Evolutionary conservation across 2,329 filamentous ascomycete species (phyloP).

Genomic region (Penicillium rolfsii): DNA sequence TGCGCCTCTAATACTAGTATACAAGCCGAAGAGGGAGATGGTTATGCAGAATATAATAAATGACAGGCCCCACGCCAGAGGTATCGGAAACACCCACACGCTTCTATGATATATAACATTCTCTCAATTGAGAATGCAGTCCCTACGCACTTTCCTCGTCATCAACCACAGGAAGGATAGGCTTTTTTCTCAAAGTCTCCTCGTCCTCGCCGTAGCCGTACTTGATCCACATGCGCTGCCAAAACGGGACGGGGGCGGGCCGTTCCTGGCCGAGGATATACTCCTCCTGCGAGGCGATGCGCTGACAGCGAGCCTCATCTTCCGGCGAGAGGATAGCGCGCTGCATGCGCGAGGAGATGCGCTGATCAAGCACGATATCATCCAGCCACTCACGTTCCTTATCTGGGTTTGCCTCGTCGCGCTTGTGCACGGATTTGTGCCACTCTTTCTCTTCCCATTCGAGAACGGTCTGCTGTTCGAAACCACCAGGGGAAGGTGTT

Average conservation of each 20-base stretch:
- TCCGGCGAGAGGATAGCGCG: slow-evolving; percentile 71
- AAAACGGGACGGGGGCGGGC: slow-evolving; percentile 40
- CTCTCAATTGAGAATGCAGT: slow-evolving; percentile 4
- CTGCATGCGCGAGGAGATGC: slow-evolving; percentile 78
- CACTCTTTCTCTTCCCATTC: slow-evolving; percentile 76
- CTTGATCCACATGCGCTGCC: slow-evolving; percentile 45
- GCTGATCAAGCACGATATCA: slow-evolving; percentile 72
- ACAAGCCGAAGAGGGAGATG: slow-evolving; percentile 27
- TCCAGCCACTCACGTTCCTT: slow-evolving; percentile 76
- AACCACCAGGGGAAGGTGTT: slow-evolving; percentile 25
- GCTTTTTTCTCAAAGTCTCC: slow-evolving; percentile 42
- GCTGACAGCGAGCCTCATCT: slow-evolving; percentile 68
- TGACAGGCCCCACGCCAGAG: slow-evolving; percentile 17
- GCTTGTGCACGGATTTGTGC: slow-evolving; percentile 76
- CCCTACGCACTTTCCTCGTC: slow-evolving; percentile 33
- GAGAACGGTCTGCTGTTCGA: slow-evolving; percentile 69
- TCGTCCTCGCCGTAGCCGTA: slow-evolving; percentile 49
- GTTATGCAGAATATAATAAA: slow-evolving; percentile 28
- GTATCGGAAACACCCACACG: slow-evolving; percentile 23
- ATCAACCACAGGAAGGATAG: slow-evolving; percentile 47
- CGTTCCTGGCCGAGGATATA: slow-evolving; percentile 68
- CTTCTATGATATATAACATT: slow-evolving; percentile 28
- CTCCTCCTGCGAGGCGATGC: slow-evolving; percentile 66
- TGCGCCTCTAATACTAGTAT: slow-evolving; percentile 33
- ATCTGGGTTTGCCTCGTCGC: slow-evolving; percentile 46